Percentiles rank a stretch among this genome's conserved stretches.
phyloP scores from a whole-genome alignment of 495 filamentous ascomycete species.

The Lindgomyces ingoldianus region DNA sequence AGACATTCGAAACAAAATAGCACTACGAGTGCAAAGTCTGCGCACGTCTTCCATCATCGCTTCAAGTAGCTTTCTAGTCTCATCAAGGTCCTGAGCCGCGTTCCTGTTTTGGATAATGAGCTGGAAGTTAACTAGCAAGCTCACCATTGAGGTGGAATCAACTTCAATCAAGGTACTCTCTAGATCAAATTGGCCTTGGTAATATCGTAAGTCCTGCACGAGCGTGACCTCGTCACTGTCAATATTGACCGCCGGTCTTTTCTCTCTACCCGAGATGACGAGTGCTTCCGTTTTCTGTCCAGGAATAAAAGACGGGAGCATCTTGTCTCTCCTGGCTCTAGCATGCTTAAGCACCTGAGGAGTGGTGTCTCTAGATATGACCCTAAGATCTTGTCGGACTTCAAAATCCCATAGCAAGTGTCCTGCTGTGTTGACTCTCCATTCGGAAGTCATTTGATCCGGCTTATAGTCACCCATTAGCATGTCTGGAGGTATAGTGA shows the following conservation, averaged over 20 bases:
- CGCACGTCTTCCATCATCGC: constrained; percentile 47
- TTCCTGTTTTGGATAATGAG: constrained; percentile 38
- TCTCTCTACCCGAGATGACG: neutral
- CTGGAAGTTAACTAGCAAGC: constrained; percentile 38
- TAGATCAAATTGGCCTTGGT: constrained; percentile 35
- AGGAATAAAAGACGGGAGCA: neutral
- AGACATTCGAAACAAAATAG: constrained; percentile 46
- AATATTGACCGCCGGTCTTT: constrained; percentile 38
- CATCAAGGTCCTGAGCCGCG: constrained; percentile 38
- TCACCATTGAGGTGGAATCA: constrained; percentile 39
- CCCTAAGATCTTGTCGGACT: constrained; percentile 38
- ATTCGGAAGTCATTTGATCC: constrained; percentile 41
- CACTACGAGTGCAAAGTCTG: constrained; percentile 43
- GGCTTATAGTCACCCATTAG: constrained; percentile 37
- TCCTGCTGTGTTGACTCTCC: constrained; percentile 45
- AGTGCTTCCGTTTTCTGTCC: neutral
- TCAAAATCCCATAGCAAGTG: constrained; percentile 40
- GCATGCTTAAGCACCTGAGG: constrained; percentile 20
- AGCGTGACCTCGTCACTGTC: constrained; percentile 40
- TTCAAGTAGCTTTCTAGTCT: constrained; percentile 42
- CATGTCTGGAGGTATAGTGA: too few species aligned
- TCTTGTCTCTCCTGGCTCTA: neutral
- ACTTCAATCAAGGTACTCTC: constrained; percentile 43
- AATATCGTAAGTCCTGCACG: constrained; percentile 39
- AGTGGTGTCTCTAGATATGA: constrained; percentile 38